phyloP scores from a whole-genome alignment of 2,329 filamentous ascomycete genomes.

The Fusarium dimerum region DNA sequence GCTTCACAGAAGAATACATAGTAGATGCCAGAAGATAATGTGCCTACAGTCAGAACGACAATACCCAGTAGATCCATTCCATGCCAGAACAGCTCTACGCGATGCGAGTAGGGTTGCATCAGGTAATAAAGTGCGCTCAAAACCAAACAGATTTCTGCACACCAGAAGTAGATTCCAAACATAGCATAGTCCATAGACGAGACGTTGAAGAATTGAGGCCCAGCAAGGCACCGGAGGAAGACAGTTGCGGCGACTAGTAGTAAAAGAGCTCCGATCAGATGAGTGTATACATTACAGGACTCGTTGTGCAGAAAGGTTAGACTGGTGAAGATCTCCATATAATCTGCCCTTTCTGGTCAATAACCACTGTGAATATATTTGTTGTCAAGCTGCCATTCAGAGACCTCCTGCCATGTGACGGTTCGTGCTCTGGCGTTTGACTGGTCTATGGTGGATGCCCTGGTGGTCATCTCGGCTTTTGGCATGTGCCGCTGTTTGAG shows the following conservation, averaged over 20 bases:
- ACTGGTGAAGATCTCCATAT: constrained; percentile 6
- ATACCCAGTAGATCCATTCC: constrained; percentile 22
- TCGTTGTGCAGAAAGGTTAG: constrained; percentile 16
- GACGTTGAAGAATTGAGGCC: background rate
- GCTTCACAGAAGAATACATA: constrained; percentile 17
- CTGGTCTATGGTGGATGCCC: background rate
- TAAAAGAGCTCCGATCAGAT: constrained; percentile 10
- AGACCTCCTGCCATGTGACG: background rate
- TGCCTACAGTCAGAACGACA: constrained; percentile 16
- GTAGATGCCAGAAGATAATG: constrained; percentile 18
- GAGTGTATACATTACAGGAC: constrained; percentile 15
- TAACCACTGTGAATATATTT: constrained; percentile 12
- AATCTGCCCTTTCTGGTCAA: constrained; percentile 7
- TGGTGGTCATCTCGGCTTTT: background rate
- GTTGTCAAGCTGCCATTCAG: constrained; percentile 6
- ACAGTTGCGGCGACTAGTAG: constrained; percentile 6
- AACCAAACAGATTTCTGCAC: constrained; percentile 12
- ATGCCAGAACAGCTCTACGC: constrained; percentile 20
- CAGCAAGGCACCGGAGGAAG: constrained; percentile 2
- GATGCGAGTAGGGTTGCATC: constrained; percentile 10
- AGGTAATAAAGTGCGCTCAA: constrained; percentile 16
- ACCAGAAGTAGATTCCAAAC: constrained; percentile 16
- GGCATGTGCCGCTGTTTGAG: constrained; percentile 1
- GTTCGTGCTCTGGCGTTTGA: background rate
- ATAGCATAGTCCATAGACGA: constrained; percentile 8